Evolutionary conservation across 768 basidiomycete genomes (phyloP).

Genomic region (Termitomyces eurrhizus): DNA sequence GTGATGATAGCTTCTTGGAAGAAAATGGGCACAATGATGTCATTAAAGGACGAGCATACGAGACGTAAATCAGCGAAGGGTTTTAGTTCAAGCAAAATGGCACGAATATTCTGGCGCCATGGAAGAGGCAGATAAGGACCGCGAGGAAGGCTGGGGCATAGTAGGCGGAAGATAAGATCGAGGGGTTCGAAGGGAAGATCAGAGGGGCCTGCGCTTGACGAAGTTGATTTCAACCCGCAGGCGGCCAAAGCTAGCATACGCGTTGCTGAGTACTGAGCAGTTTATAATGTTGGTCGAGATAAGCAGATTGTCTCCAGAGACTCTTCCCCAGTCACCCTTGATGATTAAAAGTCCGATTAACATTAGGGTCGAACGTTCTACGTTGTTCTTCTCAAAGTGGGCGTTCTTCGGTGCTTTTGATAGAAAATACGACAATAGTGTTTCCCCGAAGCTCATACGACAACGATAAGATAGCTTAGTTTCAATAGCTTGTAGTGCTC

Average conservation of each 20-base stretch:
- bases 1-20: slow-evolving; percentile 5
- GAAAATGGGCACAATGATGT: slow-evolving; percentile 4
- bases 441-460: not conserved
- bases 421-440: not conserved
- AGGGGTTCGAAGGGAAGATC: slow-evolving; percentile 7
- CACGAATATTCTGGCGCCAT: slow-evolving; percentile 4
- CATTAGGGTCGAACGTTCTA: not conserved
- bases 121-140: slow-evolving; percentile 9
- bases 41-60: slow-evolving; percentile 7
- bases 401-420: not conserved
- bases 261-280: not conserved
- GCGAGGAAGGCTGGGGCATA: slow-evolving; percentile 3
- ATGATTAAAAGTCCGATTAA: slow-evolving; percentile 7
- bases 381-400: not conserved
- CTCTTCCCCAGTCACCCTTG: not conserved
- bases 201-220: not conserved
- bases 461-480: not conserved
- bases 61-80: slow-evolving; percentile 7
- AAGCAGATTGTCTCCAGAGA: not conserved
- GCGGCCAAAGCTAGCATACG: not conserved
- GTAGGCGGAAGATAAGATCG: slow-evolving; percentile 6
- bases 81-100: slow-evolving; percentile 3
- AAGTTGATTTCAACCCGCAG: not conserved
- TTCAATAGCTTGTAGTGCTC: not conserved
- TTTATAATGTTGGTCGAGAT: slow-evolving; percentile 2